A percentile compares a stretch with the other conserved stretches of the same genome.
These are phyloP conservation scores for Rhododendron ovatum DNA, from an alignment of 148 eudicot species.

Conservation along the genomic window DNA sequence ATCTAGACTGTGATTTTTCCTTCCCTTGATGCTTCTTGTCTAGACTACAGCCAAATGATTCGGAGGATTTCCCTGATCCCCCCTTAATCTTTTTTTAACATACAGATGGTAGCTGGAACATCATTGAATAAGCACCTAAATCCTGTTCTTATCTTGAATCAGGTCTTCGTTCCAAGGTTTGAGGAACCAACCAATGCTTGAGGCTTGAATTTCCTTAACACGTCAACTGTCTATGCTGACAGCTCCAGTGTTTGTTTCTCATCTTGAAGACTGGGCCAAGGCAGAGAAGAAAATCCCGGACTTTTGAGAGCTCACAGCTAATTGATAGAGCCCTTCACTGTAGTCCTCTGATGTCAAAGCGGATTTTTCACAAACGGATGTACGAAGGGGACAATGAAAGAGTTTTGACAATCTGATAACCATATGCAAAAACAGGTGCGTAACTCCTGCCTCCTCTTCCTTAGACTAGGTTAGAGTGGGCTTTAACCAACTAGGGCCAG, in stretches of 20 bases:
- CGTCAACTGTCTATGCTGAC: not conserved
- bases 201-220: not conserved
- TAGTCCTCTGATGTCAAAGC: not conserved
- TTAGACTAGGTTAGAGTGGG: not conserved
- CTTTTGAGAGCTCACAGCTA: not conserved
- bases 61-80: not conserved
- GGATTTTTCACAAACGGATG: not conserved
- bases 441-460: not conserved
- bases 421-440: not conserved
- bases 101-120: not conserved
- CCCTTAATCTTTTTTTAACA: not conserved
- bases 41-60: not conserved
- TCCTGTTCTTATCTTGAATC: not conserved
- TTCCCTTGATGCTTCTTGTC: not conserved
- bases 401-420: not conserved
- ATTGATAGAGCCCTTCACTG: not conserved
- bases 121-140: not conserved
- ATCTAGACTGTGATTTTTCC: not conserved
- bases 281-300: not conserved
- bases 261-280: not conserved
- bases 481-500: not conserved
- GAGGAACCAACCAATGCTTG: not conserved
- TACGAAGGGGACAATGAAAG: not conserved
- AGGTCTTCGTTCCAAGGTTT: not conserved
- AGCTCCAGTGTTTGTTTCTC: not conserved